These are phyloP conservation scores for Torrubiellomyces zombiae DNA, from an alignment of 2,329 filamentous ascomycete genomes.

Conservation along the genomic window DNA sequence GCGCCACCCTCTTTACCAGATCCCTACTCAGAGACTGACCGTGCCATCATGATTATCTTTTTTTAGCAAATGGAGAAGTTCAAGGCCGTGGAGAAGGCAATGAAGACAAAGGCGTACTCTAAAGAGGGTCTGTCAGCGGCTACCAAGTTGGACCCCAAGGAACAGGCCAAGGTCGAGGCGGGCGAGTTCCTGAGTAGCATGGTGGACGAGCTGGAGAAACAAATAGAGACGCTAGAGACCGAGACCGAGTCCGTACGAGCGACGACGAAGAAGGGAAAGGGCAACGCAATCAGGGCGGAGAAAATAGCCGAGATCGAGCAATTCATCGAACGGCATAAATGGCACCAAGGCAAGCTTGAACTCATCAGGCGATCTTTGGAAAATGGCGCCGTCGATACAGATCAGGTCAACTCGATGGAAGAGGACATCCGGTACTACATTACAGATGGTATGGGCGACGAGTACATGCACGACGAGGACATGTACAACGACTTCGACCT, in stretches of 20 bases:
- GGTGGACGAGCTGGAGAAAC: slow-evolving; percentile 84
- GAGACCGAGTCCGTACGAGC: slow-evolving; percentile 76
- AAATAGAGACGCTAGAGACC: slow-evolving; percentile 84
- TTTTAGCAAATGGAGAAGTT: slow-evolving; percentile 95
- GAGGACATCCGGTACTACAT: slow-evolving; percentile 94
- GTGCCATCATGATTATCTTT: slow-evolving; percentile 1
- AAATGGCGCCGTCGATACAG: slow-evolving; percentile 78
- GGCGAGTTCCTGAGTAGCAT: slow-evolving; percentile 72
- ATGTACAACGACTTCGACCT: slow-evolving; percentile 92
- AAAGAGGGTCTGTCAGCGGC: slow-evolving; percentile 91
- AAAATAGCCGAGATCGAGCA: slow-evolving; percentile 74
- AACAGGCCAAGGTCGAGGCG: slow-evolving; percentile 82
- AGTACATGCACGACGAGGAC: slow-evolving; percentile 85
- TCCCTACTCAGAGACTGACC: slow-evolving; percentile 1
- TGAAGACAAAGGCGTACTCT: slow-evolving; percentile 99
- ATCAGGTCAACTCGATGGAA: slow-evolving; percentile 75
- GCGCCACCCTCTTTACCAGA: not conserved
- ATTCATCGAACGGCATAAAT: slow-evolving; percentile 83
- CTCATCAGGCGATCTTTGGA: slow-evolving; percentile 78
- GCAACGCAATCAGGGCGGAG: slow-evolving; percentile 66
- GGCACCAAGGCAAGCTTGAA: slow-evolving; percentile 87
- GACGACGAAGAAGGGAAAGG: slow-evolving; percentile 90
- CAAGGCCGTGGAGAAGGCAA: slow-evolving; percentile 99
- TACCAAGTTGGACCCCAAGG: slow-evolving; percentile 89
- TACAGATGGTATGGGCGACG: slow-evolving; percentile 69